A percentile compares a stretch with the other conserved stretches of the same genome.
phyloP scores from a whole-genome alignment of 2,329 filamentous ascomycete genomes.

The Nemania abortiva region DNA sequence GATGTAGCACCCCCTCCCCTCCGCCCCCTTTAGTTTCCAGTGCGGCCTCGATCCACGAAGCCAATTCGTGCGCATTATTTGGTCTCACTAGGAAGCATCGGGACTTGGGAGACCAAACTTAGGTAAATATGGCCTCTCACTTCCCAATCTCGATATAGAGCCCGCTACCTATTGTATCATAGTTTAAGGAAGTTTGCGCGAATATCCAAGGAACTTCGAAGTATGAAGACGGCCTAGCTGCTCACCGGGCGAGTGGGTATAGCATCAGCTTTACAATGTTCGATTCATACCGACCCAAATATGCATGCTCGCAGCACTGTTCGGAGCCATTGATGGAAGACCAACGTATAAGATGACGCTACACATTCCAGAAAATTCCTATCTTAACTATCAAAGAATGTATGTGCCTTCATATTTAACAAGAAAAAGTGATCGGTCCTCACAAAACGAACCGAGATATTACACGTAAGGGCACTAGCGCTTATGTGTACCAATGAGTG shows the following conservation, averaged over 20 bases:
- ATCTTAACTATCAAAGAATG: not conserved
- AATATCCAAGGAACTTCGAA: too few species aligned
- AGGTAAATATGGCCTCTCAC: too few species aligned
- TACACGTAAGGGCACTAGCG: not conserved
- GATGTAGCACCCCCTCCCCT: not conserved
- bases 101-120: too few species aligned
- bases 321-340: not conserved
- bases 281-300: too few species aligned
- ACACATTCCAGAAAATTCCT: not conserved
- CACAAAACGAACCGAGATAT: not conserved
- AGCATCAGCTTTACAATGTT: too few species aligned
- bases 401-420: not conserved
- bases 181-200: not conserved
- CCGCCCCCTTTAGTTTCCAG: not conserved
- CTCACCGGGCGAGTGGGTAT: too few species aligned
- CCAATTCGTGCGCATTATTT: too few species aligned
- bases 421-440: not conserved
- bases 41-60: too few species aligned
- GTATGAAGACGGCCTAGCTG: too few species aligned
- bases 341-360: not conserved
- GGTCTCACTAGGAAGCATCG: too few species aligned
- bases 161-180: too few species aligned
- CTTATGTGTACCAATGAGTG: not conserved
- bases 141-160: too few species aligned
- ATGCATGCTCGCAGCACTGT: not conserved